Evolutionary conservation across 768 basidiomycete species (phyloP).

Genomic region (Leucosporidium creatinivorum): DNA sequence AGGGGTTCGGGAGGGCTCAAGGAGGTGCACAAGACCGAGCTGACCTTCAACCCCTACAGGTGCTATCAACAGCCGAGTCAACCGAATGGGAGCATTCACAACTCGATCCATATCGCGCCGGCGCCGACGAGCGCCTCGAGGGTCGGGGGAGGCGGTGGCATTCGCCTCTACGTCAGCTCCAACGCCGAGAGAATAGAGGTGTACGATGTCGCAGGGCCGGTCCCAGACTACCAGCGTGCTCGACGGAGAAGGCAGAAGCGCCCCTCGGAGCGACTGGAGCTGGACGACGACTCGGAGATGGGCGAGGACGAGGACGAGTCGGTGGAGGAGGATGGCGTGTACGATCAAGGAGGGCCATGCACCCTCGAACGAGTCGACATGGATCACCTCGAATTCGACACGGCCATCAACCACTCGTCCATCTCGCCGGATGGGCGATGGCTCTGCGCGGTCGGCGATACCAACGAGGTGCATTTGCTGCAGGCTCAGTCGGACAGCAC

Average conservation of each 20-base stretch:
- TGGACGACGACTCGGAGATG: constrained; percentile 4
- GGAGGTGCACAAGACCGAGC: background rate
- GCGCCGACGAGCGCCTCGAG: constrained; percentile 5
- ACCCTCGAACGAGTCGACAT: constrained; percentile 42
- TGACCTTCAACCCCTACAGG: background rate
- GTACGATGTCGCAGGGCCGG: constrained; percentile 45
- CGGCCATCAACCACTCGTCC: constrained; percentile 77
- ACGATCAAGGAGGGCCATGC: constrained; percentile 47
- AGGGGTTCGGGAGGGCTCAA: background rate
- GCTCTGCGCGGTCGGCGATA: constrained; percentile 84
- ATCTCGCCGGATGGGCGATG: constrained; percentile 82
- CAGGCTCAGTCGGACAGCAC: constrained; percentile 50
- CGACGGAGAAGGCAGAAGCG: background rate
- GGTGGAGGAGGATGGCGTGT: constrained; percentile 43
- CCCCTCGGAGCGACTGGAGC: constrained; percentile 9
- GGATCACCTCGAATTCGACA: constrained; percentile 41
- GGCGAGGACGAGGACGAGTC: background rate
- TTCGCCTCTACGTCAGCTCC: constrained; percentile 72
- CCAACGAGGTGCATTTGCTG: constrained; percentile 74
- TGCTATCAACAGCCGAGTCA: background rate
- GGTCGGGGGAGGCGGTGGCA: constrained; percentile 46
- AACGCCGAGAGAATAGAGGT: constrained; percentile 77
- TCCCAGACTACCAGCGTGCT: constrained; percentile 10
- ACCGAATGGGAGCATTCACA: constrained; percentile 53
- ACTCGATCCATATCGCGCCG: constrained; percentile 59